phyloP scores from a whole-genome alignment of 345 rosid species.

The Camelina hispida region DNA sequence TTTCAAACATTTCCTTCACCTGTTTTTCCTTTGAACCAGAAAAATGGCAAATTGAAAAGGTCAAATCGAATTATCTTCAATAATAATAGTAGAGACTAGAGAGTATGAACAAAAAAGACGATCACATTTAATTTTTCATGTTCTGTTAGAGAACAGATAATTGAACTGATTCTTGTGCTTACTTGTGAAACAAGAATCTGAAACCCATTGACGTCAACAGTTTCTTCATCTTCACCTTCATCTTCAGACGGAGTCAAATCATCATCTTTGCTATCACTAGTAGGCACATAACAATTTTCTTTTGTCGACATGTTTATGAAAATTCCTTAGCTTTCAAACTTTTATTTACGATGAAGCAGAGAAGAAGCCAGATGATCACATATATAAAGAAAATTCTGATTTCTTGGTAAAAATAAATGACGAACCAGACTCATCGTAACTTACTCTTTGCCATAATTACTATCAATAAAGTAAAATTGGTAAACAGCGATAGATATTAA shows the following conservation, averaged over 20 bases:
- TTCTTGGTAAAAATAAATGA: background rate
- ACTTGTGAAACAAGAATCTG: background rate
- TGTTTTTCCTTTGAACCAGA: background rate
- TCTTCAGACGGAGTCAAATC: background rate
- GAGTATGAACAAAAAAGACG: background rate
- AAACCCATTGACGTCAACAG: conserved; percentile 2
- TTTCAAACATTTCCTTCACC: background rate
- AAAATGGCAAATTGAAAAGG: background rate
- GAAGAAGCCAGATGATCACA: background rate
- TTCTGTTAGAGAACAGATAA: background rate
- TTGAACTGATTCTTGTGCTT: background rate
- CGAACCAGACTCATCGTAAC: conserved; percentile 3
- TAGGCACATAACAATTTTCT: background rate
- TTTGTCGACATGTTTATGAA: background rate
- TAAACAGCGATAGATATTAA: background rate
- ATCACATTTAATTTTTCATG: background rate
- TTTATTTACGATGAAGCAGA: background rate
- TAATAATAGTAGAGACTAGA: background rate
- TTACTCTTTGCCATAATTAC: background rate
- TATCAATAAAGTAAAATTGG: background rate
- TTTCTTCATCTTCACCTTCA: background rate
- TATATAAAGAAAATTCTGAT: background rate
- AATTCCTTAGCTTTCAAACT: background rate
- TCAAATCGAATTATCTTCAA: background rate
- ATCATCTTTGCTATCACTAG: background rate